Conservation (phyloP, 2,329 filamentous ascomycete genomes). For the Lasiodiplodia sp. region DNA sequence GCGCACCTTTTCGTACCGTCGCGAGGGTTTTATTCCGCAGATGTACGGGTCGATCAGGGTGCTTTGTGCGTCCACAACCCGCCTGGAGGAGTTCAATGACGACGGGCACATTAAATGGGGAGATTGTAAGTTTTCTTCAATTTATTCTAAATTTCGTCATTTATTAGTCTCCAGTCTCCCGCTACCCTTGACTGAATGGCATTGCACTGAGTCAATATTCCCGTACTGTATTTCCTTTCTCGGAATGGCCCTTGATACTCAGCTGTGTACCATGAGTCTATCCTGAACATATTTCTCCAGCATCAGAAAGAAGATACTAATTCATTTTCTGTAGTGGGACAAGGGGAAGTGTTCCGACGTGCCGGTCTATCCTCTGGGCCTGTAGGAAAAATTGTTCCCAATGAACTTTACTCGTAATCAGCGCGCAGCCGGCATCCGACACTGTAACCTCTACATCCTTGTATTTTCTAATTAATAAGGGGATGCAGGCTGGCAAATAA, state of each 20-base stretch:
- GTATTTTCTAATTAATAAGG: neutral
- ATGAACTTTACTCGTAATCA: neutral
- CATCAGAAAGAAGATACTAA: neutral
- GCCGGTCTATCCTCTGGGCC: neutral
- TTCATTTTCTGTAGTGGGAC: neutral
- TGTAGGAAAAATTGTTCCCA: neutral
- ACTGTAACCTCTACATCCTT: neutral
- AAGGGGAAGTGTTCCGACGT: neutral
- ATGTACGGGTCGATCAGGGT: constrained; percentile 44
- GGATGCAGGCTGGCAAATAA: neutral
- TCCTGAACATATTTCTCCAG: neutral
- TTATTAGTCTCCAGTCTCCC: too few species aligned
- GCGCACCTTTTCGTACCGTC: constrained; percentile 42
- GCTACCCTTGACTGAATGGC: neutral
- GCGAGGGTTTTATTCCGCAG: constrained; percentile 44
- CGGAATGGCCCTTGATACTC: neutral
- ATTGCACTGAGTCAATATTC: neutral
- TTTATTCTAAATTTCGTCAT: neutral
- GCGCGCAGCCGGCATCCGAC: neutral
- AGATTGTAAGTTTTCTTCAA: neutral
- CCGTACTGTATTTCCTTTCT: too few species aligned
- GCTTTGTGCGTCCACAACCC: constrained; percentile 39
- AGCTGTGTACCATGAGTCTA: too few species aligned
- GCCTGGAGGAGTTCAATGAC: constrained; percentile 39
- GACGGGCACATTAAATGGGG: neutral